Conservation (phyloP, 495 filamentous ascomycete genomes). For the Tricharina praecox region DNA sequence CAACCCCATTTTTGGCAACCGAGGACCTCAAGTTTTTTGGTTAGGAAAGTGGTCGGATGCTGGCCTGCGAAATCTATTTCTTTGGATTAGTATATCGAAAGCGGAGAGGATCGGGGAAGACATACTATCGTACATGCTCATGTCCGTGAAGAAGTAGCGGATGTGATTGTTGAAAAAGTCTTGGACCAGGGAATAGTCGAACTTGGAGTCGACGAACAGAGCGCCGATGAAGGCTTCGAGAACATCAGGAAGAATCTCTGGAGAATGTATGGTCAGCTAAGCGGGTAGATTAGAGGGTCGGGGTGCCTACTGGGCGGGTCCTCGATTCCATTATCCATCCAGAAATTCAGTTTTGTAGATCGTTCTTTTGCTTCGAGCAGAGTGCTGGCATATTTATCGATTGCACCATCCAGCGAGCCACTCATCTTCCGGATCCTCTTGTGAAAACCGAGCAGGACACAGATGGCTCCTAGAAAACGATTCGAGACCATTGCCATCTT, state of each 20-base stretch:
- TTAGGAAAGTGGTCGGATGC: slow-evolving; percentile 48
- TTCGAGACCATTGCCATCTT: slow-evolving; percentile 99
- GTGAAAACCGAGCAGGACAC: slow-evolving; percentile 61
- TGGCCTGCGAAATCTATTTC: slow-evolving; percentile 44
- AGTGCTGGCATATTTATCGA: slow-evolving; percentile 52
- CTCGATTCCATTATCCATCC: slow-evolving; percentile 44
- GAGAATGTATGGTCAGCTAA: neutral
- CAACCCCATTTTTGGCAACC: slow-evolving; percentile 35
- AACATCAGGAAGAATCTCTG: slow-evolving; percentile 64
- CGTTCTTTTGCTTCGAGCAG: slow-evolving; percentile 38
- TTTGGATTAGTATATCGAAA: neutral
- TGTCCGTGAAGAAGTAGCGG: slow-evolving; percentile 67
- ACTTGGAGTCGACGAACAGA: slow-evolving; percentile 78
- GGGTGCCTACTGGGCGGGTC: slow-evolving; percentile 67
- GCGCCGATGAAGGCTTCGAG: slow-evolving; percentile 82
- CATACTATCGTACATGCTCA: slow-evolving; percentile 47
- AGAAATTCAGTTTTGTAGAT: slow-evolving; percentile 49
- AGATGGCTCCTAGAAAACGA: slow-evolving; percentile 73
- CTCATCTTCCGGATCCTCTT: slow-evolving; percentile 50
- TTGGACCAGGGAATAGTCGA: slow-evolving; percentile 55
- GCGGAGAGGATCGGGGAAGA: neutral
- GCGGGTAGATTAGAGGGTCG: slow-evolving; percentile 47
- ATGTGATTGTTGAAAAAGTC: slow-evolving; percentile 60
- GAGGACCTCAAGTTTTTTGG: slow-evolving; percentile 31
- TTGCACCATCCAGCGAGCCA: slow-evolving; percentile 40